Base-by-base conservation (phyloP, 371 early-diverging fungal species). In the Actinomortierella wolfii region DNA sequence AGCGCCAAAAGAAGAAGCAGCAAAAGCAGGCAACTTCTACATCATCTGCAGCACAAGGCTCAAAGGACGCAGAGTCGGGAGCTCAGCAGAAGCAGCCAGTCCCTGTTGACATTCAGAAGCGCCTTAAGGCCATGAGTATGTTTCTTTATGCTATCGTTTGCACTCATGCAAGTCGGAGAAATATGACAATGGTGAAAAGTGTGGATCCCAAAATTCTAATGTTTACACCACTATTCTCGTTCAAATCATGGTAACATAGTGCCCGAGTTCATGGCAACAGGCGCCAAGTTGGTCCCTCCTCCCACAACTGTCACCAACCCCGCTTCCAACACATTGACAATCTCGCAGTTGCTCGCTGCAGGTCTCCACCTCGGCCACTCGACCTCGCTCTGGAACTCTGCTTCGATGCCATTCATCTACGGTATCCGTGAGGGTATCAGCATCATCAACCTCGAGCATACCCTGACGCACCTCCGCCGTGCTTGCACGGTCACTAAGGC, bases 371-470 rank as follows among this genome's bases (percentile, higher is more conserved):
- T 98, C 56, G 98, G 98, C 46, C 96, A 96, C 77, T 81, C 86
- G 14, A 84, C 86, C 21, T 78, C 86, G 20, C 78, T 84, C 44
- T 94, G 92, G 94, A 88, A 97, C 63, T 89, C 90, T 15, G 67
- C 85, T 51, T 96, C 92, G 56, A 80, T 94, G 57, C 92, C 94
- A 1, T 94, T 86, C 66, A 92, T 97, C 51, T 94, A 90, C 67
- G 98, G 98, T 64, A 83, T 88, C 23, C 91, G 98, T 56, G 85
- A 91, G 58, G 97, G 96, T 26, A 90, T 97, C 62, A 90, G 91
- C 70, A 92, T 98, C 61, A 96, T 98, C 81, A 94, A 98, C 76
- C 79, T 97, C 61, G 98, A 98, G 68, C 90, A 94, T 44, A 97
- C 98, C 0, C 70, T 97, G 55, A 87, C 89, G n/a, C 84, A 89